Conservation (phyloP, 2,329 filamentous ascomycete genomes). For the Botrytis byssoidea region DNA sequence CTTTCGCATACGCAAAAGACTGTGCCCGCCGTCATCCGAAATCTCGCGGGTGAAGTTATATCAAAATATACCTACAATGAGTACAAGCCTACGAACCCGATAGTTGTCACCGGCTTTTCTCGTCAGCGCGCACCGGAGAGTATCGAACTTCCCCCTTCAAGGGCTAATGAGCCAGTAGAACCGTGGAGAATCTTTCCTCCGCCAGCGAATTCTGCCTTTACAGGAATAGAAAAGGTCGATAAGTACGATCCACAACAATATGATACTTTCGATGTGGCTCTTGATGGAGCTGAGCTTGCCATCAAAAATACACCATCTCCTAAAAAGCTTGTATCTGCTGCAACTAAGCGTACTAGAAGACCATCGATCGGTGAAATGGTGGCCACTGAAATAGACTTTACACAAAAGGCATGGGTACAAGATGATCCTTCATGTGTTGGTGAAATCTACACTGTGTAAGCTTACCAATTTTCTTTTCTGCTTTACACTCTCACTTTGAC, state of each 20-base stretch:
- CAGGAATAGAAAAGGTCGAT: not conserved
- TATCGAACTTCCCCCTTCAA: constrained; percentile 11
- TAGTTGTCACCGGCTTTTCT: not conserved
- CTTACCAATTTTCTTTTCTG: not conserved
- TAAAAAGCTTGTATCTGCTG: not conserved
- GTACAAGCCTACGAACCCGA: not conserved
- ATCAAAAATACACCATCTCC: not conserved
- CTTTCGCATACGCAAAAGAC: not conserved
- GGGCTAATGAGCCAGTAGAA: not conserved
- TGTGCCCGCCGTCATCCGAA: not conserved
- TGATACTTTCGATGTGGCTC: constrained; percentile 9
- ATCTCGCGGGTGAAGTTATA: not conserved
- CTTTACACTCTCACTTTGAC: not conserved
- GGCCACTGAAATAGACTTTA: constrained; percentile 18
- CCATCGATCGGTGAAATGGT: not conserved
- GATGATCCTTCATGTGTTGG: constrained; percentile 17
- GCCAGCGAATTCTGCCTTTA: constrained; percentile 4
- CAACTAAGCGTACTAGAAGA: not conserved
- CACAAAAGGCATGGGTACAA: constrained; percentile 10
- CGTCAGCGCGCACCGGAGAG: not conserved
- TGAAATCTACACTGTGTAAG: constrained; percentile 12
- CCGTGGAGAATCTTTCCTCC: constrained; percentile 9
- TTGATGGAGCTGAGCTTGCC: constrained; percentile 19
- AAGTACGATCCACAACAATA: constrained; percentile 13
- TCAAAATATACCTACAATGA: not conserved